These are phyloP conservation scores for Aspergillus fumigatus DNA, from an alignment of 2,329 filamentous ascomycete species.

Conservation along the genomic window DNA sequence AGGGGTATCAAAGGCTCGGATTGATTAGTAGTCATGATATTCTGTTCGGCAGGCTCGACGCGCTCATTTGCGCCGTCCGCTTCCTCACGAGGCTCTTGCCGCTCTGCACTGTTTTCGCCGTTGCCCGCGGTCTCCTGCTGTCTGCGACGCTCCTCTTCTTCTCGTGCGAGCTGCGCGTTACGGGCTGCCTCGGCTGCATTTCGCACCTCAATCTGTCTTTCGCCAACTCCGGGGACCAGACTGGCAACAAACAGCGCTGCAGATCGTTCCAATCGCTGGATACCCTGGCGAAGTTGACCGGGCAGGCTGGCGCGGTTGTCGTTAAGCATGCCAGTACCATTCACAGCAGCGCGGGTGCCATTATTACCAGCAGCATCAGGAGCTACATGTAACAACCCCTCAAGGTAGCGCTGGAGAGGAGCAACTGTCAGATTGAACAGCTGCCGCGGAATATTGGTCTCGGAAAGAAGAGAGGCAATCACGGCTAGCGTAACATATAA, in stretches of 20 bases:
- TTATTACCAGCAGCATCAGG: slow-evolving; percentile 14
- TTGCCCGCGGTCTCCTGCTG: slow-evolving; percentile 16
- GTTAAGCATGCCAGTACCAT: slow-evolving; percentile 4
- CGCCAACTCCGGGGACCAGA: slow-evolving; percentile 58
- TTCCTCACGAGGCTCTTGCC: slow-evolving; percentile 7
- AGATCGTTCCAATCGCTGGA: slow-evolving; percentile 51
- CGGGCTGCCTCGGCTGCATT: slow-evolving; percentile 46
- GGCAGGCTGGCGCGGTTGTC: slow-evolving; percentile 2
- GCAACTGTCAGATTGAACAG: slow-evolving; percentile 31
- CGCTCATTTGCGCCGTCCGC: not conserved
- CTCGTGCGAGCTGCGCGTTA: slow-evolving; percentile 24
- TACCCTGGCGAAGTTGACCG: slow-evolving; percentile 19
- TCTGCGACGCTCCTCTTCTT: slow-evolving; percentile 21
- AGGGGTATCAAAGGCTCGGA: slow-evolving; percentile 10
- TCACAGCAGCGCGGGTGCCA: slow-evolving; percentile 1
- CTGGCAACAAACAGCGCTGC: slow-evolving; percentile 60
- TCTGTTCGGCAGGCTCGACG: slow-evolving; percentile 1
- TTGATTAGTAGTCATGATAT: not conserved
- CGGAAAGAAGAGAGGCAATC: slow-evolving; percentile 38
- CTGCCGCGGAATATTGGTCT: slow-evolving; percentile 36
- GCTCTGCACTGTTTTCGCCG: slow-evolving; percentile 6
- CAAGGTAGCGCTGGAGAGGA: slow-evolving; percentile 42
- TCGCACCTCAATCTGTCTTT: slow-evolving; percentile 55
- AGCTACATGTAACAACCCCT: slow-evolving; percentile 36
- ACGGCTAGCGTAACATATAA: slow-evolving; percentile 36